Conservation (phyloP, 23 red algal genomes). For the Chondrus crispus region DNA sequence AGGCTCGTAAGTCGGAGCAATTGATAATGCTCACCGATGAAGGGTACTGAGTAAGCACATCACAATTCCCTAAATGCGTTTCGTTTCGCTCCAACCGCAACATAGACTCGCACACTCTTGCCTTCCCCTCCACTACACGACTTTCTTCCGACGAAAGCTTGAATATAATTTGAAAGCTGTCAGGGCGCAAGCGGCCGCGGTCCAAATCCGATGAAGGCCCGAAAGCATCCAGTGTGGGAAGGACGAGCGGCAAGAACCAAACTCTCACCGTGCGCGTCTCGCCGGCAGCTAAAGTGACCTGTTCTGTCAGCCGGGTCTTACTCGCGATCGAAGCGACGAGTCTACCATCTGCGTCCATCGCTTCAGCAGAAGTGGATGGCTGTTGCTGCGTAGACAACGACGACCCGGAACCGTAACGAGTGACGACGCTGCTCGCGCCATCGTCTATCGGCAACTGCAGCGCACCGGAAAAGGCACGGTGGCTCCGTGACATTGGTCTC, state of each 20-base stretch:
- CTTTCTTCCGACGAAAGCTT: conserved; percentile 9
- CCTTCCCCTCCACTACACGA: conserved; percentile 17
- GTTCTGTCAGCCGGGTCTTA: neutral
- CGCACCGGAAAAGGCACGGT: too few relatives aligned
- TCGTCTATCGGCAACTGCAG: too few relatives aligned
- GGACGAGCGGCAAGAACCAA: neutral
- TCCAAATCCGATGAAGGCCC: neutral
- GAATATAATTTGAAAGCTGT: conserved; percentile 46
- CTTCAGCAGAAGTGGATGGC: too few relatives aligned
- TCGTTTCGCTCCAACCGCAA: conserved; percentile 69
- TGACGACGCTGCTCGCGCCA: too few relatives aligned
- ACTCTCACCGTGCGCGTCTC: neutral
- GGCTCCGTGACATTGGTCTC: too few relatives aligned
- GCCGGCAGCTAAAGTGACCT: neutral
- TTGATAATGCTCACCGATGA: conserved; percentile 69
- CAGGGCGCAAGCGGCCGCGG: conserved; percentile 11
- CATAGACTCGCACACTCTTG: conserved; percentile 79
- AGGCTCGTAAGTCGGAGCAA: conserved; percentile 80
- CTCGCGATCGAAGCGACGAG: neutral
- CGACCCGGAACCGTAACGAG: too few relatives aligned
- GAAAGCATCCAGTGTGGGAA: too few relatives aligned
- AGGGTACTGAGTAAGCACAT: conserved; percentile 53
- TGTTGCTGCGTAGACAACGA: too few relatives aligned
- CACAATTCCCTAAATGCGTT: conserved; percentile 89
- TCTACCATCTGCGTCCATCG: too few relatives aligned